phyloP scores from a whole-genome alignment of 2,329 filamentous ascomycete species.

The Orbilia quercus region DNA sequence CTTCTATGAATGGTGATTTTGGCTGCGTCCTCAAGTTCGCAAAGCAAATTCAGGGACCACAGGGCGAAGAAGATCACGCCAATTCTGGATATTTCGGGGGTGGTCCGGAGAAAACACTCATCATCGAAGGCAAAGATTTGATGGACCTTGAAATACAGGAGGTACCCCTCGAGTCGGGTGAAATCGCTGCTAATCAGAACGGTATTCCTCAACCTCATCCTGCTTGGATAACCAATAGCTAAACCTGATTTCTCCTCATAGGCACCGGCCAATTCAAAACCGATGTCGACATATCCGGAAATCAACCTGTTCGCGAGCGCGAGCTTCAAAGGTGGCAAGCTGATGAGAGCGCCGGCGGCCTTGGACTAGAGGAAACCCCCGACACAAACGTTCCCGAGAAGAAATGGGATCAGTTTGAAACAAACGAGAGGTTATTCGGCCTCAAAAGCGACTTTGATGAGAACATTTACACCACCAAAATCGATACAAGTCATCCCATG shows the following conservation, averaged over 20 bases:
- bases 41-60: slow-evolving; percentile 57
- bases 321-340: slow-evolving; percentile 60
- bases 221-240: not conserved
- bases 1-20: slow-evolving; percentile 59
- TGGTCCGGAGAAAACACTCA: slow-evolving; percentile 58
- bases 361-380: slow-evolving; percentile 57
- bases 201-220: slow-evolving; percentile 1
- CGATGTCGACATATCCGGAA: slow-evolving; percentile 60
- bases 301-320: slow-evolving; percentile 58
- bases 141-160: slow-evolving; percentile 58
- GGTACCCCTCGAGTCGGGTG: slow-evolving; percentile 57
- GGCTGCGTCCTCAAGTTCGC: slow-evolving; percentile 59
- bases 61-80: slow-evolving; percentile 58
- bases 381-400: slow-evolving; percentile 53
- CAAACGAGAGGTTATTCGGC: slow-evolving; percentile 87
- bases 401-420: slow-evolving; percentile 92
- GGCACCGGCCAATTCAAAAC: slow-evolving; percentile 58
- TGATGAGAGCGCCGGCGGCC: slow-evolving; percentile 54
- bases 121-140: slow-evolving; percentile 59
- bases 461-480: slow-evolving; percentile 90
- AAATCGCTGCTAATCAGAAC: slow-evolving; percentile 52
- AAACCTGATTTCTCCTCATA: slow-evolving; percentile 3
- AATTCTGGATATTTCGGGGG: slow-evolving; percentile 58
- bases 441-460: slow-evolving; percentile 92
- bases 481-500: slow-evolving; percentile 83